phyloP scores from a whole-genome alignment of 768 basidiomycete species.

The Leccinum imitatum region DNA sequence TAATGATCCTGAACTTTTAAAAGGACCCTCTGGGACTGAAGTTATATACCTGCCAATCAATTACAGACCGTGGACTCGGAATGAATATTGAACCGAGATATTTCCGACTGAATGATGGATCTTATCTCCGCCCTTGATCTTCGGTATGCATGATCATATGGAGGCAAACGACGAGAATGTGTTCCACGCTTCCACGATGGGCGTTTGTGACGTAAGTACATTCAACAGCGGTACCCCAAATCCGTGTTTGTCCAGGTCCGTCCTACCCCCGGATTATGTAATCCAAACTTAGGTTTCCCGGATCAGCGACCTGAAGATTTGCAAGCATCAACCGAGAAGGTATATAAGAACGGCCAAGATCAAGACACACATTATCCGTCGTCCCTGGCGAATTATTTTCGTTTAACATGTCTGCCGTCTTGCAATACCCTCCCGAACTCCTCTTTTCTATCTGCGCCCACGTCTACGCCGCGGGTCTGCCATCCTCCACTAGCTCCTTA shows the following conservation, averaged over 20 bases:
- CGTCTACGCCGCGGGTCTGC: constrained; percentile 63
- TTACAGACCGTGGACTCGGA: background rate
- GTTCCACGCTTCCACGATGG: background rate
- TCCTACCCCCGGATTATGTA: constrained; percentile 26
- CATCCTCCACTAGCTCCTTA: constrained; percentile 55
- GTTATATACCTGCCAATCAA: background rate
- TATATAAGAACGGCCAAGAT: constrained; percentile 8
- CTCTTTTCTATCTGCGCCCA: constrained; percentile 71
- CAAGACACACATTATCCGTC: background rate
- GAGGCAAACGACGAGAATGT: background rate
- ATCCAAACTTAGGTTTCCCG: background rate
- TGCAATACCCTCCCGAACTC: constrained; percentile 68
- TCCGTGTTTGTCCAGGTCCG: constrained; percentile 1
- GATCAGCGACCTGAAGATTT: background rate
- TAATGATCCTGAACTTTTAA: background rate
- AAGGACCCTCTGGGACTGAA: background rate
- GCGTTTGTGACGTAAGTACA: constrained; percentile 3
- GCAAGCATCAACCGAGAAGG: constrained; percentile 6
- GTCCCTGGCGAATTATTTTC: background rate
- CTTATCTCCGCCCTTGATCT: background rate
- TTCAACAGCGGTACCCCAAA: constrained; percentile 7
- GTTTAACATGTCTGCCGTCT: constrained; percentile 26
- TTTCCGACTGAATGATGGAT: background rate
- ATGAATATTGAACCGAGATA: background rate
- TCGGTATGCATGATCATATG: background rate